phyloP scores from a whole-genome alignment of 2,329 filamentous ascomycete species.

The Ophiobolus disseminans region DNA sequence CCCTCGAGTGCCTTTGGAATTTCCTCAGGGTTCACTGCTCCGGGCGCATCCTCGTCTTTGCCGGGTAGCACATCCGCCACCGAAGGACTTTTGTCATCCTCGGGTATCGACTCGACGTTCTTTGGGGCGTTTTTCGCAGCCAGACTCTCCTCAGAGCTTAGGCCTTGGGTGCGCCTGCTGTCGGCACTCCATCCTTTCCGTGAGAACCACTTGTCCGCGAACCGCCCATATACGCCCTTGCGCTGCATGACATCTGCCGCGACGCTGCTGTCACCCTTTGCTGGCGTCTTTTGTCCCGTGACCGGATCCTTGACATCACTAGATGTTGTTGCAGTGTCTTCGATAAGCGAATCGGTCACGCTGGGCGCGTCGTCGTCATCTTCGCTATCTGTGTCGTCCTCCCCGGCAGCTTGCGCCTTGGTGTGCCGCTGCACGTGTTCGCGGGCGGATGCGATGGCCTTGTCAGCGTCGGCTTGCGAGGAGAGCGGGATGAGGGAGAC shows the following conservation, averaged over 20 bases:
- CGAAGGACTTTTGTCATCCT: constrained; percentile 30
- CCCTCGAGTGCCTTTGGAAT: constrained; percentile 46
- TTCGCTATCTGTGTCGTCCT: constrained; percentile 41
- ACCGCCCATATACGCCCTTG: constrained; percentile 84
- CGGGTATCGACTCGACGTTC: constrained; percentile 39
- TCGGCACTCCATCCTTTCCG: constrained; percentile 80
- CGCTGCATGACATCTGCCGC: constrained; percentile 87
- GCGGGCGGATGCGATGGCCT: constrained; percentile 71
- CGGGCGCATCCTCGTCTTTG: constrained; percentile 25
- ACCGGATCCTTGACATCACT: constrained; percentile 42
- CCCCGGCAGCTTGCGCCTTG: constrained; percentile 28
- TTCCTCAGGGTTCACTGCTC: constrained; percentile 39
- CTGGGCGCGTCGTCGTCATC: constrained; percentile 45
- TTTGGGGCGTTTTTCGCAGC: constrained; percentile 44
- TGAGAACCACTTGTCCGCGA: constrained; percentile 91
- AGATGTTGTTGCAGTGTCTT: constrained; percentile 41
- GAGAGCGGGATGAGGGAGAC: constrained; percentile 89
- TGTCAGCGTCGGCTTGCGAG: constrained; percentile 75
- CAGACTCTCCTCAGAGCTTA: constrained; percentile 63
- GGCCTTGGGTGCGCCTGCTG: constrained; percentile 71
- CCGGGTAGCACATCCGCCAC: constrained; percentile 30
- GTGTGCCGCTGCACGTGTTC: constrained; percentile 52
- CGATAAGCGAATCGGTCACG: constrained; percentile 47
- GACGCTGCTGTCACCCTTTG: constrained; percentile 62
- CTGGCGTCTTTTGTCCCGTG: constrained; percentile 32